A percentile compares a stretch with the other conserved stretches of the same genome.
These are phyloP conservation scores for Aspergillus panamensis DNA, from an alignment of 495 filamentous ascomycete species.

Conservation along the genomic window DNA sequence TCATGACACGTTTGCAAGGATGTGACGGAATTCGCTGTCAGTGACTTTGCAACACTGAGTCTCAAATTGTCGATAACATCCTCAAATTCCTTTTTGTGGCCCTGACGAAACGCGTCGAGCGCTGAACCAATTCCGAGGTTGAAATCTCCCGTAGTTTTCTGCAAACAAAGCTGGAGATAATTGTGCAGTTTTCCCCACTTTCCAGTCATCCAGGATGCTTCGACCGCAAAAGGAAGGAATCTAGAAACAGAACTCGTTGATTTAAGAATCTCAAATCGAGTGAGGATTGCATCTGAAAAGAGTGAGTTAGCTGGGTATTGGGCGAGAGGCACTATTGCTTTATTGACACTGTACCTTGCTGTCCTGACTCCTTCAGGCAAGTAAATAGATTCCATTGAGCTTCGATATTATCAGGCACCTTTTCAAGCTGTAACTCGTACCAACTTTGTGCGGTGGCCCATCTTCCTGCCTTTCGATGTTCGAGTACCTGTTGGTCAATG, in stretches of 20 bases:
- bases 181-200: slow-evolving; percentile 72
- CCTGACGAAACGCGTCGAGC: slow-evolving; percentile 60
- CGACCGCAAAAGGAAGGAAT: slow-evolving; percentile 74
- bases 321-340: slow-evolving; percentile 20
- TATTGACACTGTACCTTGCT: slow-evolving; percentile 63
- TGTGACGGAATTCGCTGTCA: slow-evolving; percentile 68
- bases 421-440: slow-evolving; percentile 85
- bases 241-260: slow-evolving; percentile 49
- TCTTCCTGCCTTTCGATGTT: slow-evolving; percentile 87
- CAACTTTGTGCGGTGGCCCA: slow-evolving; percentile 98
- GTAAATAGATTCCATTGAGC: slow-evolving; percentile 79
- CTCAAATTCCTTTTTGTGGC: slow-evolving; percentile 52
- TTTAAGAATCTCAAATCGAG: slow-evolving; percentile 74
- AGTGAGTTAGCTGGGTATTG: slow-evolving; percentile 16
- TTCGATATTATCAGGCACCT: slow-evolving; percentile 71
- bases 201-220: slow-evolving; percentile 85
- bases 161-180: slow-evolving; percentile 55
- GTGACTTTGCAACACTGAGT: slow-evolving; percentile 63
- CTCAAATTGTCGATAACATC: slow-evolving; percentile 60
- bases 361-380: slow-evolving; percentile 88
- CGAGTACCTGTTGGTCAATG: slow-evolving; percentile 86
- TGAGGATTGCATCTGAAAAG: slow-evolving; percentile 69
- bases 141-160: slow-evolving; percentile 64
- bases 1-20: slow-evolving; percentile 82
- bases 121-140: slow-evolving; percentile 75